A percentile compares a stretch with the other conserved stretches of the same genome.
Conservation (phyloP, 805 yeast species). For the Saccharomycopsis selenospora region DNA sequence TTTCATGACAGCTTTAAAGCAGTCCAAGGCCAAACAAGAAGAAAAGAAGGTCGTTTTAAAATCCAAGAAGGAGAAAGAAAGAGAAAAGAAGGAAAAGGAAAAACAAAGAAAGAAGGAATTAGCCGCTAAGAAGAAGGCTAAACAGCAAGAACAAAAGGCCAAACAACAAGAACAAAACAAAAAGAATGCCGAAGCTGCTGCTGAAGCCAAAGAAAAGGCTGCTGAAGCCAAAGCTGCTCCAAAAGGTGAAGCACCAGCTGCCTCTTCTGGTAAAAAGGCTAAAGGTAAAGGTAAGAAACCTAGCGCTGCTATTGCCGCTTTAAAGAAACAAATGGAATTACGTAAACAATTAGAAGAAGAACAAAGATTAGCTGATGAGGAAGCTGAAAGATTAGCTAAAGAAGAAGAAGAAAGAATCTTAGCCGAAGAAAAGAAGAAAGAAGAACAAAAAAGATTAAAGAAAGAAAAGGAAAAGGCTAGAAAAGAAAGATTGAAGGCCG, state of each 20-base stretch:
- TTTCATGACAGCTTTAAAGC: conserved; percentile 76
- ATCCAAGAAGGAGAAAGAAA: conserved; percentile 90
- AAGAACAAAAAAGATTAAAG: conserved; percentile 57
- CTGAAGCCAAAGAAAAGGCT: conserved; percentile 30
- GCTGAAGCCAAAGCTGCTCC: conserved; percentile 29
- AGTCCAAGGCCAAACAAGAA: conserved; percentile 70
- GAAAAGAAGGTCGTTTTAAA: conserved; percentile 65
- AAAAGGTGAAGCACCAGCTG: conserved; percentile 30
- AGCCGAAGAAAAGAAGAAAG: conserved; percentile 38
- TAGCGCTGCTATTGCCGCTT: conserved; percentile 87
- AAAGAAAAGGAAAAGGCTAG: conserved; percentile 82
- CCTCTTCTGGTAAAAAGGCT: conserved; percentile 30
- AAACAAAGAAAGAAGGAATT: conserved; percentile 86
- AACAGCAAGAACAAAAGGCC: conserved; percentile 53
- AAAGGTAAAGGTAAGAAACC: conserved; percentile 57
- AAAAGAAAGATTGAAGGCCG: conserved; percentile 89
- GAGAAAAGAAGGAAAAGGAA: conserved; percentile 88
- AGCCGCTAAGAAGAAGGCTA: conserved; percentile 78
- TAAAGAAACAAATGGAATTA: conserved; percentile 82
- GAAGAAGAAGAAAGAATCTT: conserved; percentile 46
- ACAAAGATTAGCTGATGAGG: conserved; percentile 64
- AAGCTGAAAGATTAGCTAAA: conserved; percentile 47
- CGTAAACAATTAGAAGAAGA: conserved; percentile 86
- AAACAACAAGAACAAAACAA: conserved; percentile 39
- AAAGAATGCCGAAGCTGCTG: conserved; percentile 26